Evolutionary conservation across 116 monocot species (phyloP).

Genomic region (Phalaenopsis hybrid): DNA sequence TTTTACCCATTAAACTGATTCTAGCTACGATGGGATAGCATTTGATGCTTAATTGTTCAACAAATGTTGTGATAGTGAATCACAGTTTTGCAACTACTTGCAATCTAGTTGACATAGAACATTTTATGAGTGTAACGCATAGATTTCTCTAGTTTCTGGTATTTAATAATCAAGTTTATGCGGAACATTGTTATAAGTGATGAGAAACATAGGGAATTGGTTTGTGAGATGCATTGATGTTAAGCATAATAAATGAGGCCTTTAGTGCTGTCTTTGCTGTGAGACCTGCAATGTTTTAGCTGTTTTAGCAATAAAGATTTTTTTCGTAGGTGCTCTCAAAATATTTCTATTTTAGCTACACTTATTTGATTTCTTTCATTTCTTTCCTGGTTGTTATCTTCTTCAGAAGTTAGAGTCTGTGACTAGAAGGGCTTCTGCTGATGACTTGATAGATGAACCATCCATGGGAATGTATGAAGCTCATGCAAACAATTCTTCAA

Average conservation of each 20-base stretch:
- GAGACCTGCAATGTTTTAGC: neutral
- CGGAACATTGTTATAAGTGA: neutral
- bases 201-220: neutral
- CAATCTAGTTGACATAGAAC: neutral
- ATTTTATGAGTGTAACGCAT: neutral
- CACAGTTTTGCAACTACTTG: neutral
- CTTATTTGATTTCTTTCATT: neutral
- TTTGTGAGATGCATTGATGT: neutral
- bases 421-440: conserved; percentile 22
- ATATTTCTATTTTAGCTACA: neutral
- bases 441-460: conserved; percentile 28
- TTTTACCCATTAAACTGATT: conserved; percentile 2
- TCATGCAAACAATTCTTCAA: conserved; percentile 16
- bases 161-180: neutral
- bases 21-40: neutral
- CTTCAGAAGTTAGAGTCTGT: conserved; percentile 49
- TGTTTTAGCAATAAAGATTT: too few species aligned
- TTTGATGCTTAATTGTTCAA: neutral
- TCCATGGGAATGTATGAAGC: conserved; percentile 16
- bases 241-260: neutral
- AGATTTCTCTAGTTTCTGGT: neutral
- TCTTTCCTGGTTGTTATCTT: conserved; percentile 5
- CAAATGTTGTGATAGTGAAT: neutral
- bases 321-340: neutral
- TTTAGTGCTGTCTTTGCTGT: neutral